Base-by-base conservation (phyloP, 2,329 filamentous ascomycete genomes). In the Diplodia scrobiculata region DNA sequence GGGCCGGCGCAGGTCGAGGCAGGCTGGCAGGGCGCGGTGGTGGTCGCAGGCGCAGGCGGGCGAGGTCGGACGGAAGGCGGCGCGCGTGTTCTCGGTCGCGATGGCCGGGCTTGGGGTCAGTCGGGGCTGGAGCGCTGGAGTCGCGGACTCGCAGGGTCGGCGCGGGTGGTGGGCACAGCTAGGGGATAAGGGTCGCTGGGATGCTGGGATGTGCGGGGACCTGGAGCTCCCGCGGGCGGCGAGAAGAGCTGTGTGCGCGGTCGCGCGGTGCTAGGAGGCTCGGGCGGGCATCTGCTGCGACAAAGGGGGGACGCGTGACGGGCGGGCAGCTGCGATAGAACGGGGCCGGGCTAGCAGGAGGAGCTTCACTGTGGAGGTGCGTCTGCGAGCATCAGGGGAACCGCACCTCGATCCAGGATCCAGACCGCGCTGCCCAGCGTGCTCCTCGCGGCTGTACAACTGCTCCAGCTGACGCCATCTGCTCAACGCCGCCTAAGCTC, bases 101-200 rank as follows among this genome's bases (percentile, higher is more conserved):
- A 21, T 27, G 45, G 59, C 29, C n/a, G 34, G 27, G 48, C 32
- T 27, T 21, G 59, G 21, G 32, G 58, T 21, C 36, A n/a, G 32
- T 41, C 25, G 47, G 34, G 7, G 7, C 21, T 25, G 21, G 21
- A 25, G 21, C 9, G 34, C 34, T 36, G 34, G 34, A 36, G 34
- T 36, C 34, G 34, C 34, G 34, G 59, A 25, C 47, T 45, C 41
- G 41, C 41, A 45, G 41, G 55, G 55, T 19, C 41, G 32, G 36
- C 32, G 36, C 27, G 51, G 50, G 50, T 32, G 32, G n/a, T 25
- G 53, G 53, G 64, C 47, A n/a, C 54, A 59, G 25, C 25, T 25
- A 25, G 54, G 64, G 64, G 64, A 66, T 66, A 41, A 66, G 65
- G 65, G 65, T 63, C 48, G 52, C 52, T 66, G 54, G 65, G 50